A percentile compares a stretch with the other conserved stretches of the same genome.
These are phyloP conservation scores for Przewalskia tangutica DNA, from an alignment of 257 asterid genomes.

Conservation along the genomic window DNA sequence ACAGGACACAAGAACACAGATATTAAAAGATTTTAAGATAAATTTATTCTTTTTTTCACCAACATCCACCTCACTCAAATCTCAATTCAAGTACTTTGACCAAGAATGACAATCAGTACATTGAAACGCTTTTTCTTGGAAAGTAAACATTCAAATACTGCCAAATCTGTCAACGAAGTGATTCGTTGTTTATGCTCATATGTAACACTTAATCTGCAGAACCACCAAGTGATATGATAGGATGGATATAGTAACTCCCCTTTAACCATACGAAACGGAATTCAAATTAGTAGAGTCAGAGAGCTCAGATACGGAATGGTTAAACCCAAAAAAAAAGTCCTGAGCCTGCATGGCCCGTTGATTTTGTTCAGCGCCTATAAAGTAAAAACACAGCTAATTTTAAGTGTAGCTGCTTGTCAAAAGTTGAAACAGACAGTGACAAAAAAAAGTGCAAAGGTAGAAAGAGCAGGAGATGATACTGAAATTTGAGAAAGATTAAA, in stretches of 20 bases:
- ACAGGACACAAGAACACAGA: no score
- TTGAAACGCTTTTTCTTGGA: no score
- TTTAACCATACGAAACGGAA: not conserved
- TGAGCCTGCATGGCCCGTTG: not conserved
- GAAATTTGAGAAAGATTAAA: not conserved
- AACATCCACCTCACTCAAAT: no score
- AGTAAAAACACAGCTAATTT: not conserved
- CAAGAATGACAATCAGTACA: no score
- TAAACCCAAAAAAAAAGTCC: not conserved
- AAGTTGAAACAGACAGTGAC: not conserved
- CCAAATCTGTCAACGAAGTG: no score
- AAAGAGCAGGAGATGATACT: not conserved
- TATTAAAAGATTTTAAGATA: no score
- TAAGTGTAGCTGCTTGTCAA: not conserved
- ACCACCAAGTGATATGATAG: not conserved
- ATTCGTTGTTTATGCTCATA: not conserved
- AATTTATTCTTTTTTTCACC: no score
- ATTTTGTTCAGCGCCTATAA: not conserved
- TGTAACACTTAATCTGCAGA: not conserved
- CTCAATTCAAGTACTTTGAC: no score
- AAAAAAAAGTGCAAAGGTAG: not conserved
- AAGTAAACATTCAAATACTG: no score
- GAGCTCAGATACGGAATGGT: not conserved
- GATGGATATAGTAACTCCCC: not conserved
- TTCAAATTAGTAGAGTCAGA: no score